phyloP scores from a whole-genome alignment of 1,284 basidiomycete species.

The Cryptococcus sp. region DNA sequence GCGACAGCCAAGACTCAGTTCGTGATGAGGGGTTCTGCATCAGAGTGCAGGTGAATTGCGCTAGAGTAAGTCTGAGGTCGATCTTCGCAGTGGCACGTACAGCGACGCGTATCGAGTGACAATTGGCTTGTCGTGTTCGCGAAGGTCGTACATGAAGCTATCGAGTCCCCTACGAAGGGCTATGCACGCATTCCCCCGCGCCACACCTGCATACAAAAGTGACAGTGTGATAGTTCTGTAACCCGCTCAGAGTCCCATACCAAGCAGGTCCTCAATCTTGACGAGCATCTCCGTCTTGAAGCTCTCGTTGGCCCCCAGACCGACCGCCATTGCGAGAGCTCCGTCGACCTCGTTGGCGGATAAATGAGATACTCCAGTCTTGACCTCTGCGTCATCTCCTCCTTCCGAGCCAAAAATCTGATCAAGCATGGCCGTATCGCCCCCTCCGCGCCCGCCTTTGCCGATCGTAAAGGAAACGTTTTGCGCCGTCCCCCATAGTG shows the following conservation, averaged over 20 bases:
- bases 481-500: conserved; percentile 50
- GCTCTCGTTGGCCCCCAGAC: conserved; percentile 55
- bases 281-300: conserved; percentile 53
- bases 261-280: conserved; percentile 37
- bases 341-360: conserved; percentile 54
- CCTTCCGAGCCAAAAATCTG: conserved; percentile 52
- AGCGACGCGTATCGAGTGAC: too few relatives aligned
- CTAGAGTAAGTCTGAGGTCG: too few relatives aligned
- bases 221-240: too few relatives aligned
- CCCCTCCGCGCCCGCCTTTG: conserved; percentile 54
- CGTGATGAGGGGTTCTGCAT: too few relatives aligned
- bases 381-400: conserved; percentile 43
- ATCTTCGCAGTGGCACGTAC: too few relatives aligned
- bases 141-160: too few relatives aligned
- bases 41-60: too few relatives aligned
- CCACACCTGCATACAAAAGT: too few relatives aligned
- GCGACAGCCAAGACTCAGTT: too few relatives aligned
- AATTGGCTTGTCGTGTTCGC: too few relatives aligned
- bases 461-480: conserved; percentile 50
- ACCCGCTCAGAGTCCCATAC: conserved; percentile 15
- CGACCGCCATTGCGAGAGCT: conserved; percentile 53
- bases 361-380: conserved; percentile 51
- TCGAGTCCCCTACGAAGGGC: too few relatives aligned
- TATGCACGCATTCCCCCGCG: too few relatives aligned
- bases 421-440: conserved; percentile 53